Base-by-base conservation (phyloP, 2,329 filamentous ascomycete genomes). In the Trichophyton benhamiae region DNA sequence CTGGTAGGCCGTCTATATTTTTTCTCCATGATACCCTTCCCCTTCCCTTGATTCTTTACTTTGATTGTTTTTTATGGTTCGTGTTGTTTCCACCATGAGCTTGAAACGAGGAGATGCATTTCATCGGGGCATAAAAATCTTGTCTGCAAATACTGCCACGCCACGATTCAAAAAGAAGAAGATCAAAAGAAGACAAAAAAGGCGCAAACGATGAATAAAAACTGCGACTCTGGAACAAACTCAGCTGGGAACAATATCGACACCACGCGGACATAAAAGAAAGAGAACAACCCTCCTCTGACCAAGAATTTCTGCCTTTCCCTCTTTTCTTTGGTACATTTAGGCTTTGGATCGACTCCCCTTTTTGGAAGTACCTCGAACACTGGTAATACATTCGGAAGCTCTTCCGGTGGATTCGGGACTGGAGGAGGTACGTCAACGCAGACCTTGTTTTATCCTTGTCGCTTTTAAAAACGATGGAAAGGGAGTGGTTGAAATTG, bases 331-430 rank as follows among this genome's bases (percentile, higher is more conserved):
- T 52, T 59, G 58, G 36, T 63, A 61, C 61, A 33, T 60, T 59
- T 68, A 76, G 74, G 69, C 63, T 76, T 76, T 65, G 74, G 74
- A 63, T 20, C 71, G 60, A 71, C 72, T 62, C 63, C 68, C 53
- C 65, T 75, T 20, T 76, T 76, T 66, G 74, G 74, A 49, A 67
- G 62, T 58, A 67, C 64, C 63, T 74, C 74, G 48, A 67, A 63
- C 55, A 67, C 64, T 63, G 66, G 66, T 59, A 67, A 65, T 61
- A 65, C 58, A n/a, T 65, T 66, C 58, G 63, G 65, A 59, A 62
- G 59, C 46, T 62, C 65, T 64, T 63, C 64, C 57, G 61, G 67
- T 58, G 67, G 66, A 58, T 70, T 68, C 58, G 68, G 67, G 15
- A 67, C 68, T 62, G 68, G 67, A 67, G 67, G 67, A 67, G 67